phyloP scores from a whole-genome alignment of 345 rosid species.

The Acer saccharum region DNA sequence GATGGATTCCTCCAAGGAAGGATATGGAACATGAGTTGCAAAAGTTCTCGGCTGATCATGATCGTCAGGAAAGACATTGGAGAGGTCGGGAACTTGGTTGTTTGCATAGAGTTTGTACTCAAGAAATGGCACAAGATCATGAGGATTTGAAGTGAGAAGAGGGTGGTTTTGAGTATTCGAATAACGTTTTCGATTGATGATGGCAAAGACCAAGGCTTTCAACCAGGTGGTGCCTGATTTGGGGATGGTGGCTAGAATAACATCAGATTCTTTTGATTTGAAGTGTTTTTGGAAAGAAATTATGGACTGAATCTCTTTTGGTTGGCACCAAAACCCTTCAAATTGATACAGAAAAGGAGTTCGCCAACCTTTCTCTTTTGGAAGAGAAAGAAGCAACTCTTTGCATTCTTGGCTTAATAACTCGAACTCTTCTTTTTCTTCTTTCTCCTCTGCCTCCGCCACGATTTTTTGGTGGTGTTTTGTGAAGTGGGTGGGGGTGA shows the following conservation, averaged over 20 bases:
- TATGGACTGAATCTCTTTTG: conserved; percentile 58
- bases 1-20: conserved; percentile 33
- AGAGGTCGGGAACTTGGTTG: conserved; percentile 42
- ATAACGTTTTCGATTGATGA: conserved; percentile 33
- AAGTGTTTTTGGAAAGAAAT: conserved; percentile 50
- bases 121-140: conserved; percentile 60
- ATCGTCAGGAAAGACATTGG: conserved; percentile 13
- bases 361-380: conserved; percentile 69
- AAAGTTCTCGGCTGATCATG: conserved; percentile 37
- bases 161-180: conserved; percentile 31
- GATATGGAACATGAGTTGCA: conserved; percentile 50
- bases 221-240: conserved; percentile 70
- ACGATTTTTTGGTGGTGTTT: too few relatives aligned
- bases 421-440: conserved; percentile 33
- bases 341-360: conserved; percentile 53
- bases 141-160: conserved; percentile 52
- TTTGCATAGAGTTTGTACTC: conserved; percentile 49
- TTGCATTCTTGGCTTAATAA: conserved; percentile 45
- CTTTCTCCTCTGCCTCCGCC: not conserved
- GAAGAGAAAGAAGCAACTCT: conserved; percentile 56
- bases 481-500: too few relatives aligned
- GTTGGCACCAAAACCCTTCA: conserved; percentile 79
- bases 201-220: conserved; percentile 47
- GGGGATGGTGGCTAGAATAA: conserved; percentile 47
- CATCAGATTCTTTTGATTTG: conserved; percentile 28